Base-by-base conservation (phyloP, 108 stramenopile genomes). In the Nitzschia sp. region DNA sequence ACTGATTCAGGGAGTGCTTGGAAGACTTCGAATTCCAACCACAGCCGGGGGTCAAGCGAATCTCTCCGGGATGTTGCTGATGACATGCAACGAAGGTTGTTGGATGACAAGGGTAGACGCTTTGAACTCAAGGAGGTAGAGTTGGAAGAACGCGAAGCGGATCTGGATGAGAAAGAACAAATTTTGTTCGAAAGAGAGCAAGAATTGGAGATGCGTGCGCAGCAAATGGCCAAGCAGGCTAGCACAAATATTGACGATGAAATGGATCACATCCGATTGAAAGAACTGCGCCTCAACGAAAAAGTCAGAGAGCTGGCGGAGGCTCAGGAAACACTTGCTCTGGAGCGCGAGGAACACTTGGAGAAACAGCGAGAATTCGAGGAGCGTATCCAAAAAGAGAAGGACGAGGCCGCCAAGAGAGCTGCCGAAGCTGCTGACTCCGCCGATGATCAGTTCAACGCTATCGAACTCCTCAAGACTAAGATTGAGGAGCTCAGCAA, bases 231-330 rank as follows among this genome's bases (percentile, higher is more conserved):
- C 15, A 19, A 53, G 34, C 22, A 7, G 51, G 64, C 42, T 7
- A 56, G 57, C 8, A 46, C 19, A 2, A 24, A 46, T 1, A n/a
- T 68, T 15, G 22, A 42, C 14, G 55, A 52, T 8, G 29, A 68
- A 21, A 43, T 42, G 56, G 67, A 68, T 34, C 37, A 68, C n/a
- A 38, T 68, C 2, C 34, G 56, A 5, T 19, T 68, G 41, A 56
- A 65, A 29, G 64, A 65, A 39, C 29, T 65, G 11, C 64, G 46
- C 37, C 22, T 70, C 8, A 29, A 70, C n/a, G 70, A 70, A 38
- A 42, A 50, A 2, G 70, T 62, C 22, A 52, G 54, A n/a, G 60
- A 63, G n/a, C 40, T 56, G 29, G 9, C 34, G 8, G 71, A 72
- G n/a, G 15, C 44, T 20, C 56, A 69, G 25, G 44, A 69, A 6